These are phyloP conservation scores for Boletus rufocinnamomeus DNA, from an alignment of 768 basidiomycete species.

Conservation along the genomic window DNA sequence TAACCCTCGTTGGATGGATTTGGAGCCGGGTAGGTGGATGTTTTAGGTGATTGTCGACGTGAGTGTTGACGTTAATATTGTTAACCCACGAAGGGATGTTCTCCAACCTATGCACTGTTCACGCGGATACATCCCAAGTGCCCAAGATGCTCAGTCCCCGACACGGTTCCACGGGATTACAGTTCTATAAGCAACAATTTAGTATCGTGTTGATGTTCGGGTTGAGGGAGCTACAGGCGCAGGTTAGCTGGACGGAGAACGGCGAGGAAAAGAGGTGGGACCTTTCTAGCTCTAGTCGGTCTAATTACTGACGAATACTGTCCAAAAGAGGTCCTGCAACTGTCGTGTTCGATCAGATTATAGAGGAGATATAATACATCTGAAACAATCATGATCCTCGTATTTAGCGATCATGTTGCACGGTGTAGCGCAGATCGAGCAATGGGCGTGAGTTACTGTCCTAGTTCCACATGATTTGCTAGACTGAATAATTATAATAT, in stretches of 20 bases:
- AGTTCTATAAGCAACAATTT: conserved; percentile 37
- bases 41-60: not conserved
- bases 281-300: not conserved
- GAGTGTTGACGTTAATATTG: not conserved
- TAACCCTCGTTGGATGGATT: conserved; percentile 34
- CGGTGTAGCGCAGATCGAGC: too few species aligned
- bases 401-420: too few species aligned
- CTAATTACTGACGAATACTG: not conserved
- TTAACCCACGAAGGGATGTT: conserved; percentile 25
- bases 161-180: conserved; percentile 28
- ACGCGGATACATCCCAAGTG: conserved; percentile 30
- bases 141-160: conserved; percentile 32
- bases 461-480: too few species aligned
- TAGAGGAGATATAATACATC: conserved; percentile 25
- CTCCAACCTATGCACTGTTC: conserved; percentile 24
- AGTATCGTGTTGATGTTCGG: conserved; percentile 46
- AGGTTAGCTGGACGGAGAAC: conserved; percentile 46
- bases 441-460: too few species aligned
- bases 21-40: conserved; percentile 28
- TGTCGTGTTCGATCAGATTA: conserved; percentile 34
- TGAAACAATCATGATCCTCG: not conserved
- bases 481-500: too few species aligned
- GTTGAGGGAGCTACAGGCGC: conserved; percentile 46
- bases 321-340: conserved; percentile 31
- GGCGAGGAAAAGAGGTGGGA: conserved; percentile 27